Evolutionary conservation across 2,329 filamentous ascomycete genomes (phyloP).

Genomic region (Uncinocarpus reesii): DNA sequence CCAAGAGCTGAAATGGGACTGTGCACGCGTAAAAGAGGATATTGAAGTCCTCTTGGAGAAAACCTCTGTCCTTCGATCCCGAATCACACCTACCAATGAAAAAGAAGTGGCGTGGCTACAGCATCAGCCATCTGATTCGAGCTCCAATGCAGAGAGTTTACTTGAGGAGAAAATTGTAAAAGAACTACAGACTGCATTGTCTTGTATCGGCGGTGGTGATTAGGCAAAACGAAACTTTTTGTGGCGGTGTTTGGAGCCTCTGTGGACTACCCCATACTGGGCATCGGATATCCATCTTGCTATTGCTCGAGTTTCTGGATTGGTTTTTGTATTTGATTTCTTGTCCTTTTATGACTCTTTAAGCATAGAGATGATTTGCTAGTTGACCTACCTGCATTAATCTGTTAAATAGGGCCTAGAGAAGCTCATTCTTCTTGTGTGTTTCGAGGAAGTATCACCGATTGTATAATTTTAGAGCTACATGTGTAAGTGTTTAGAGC

Average conservation of each 20-base stretch:
- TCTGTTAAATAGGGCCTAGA: no score
- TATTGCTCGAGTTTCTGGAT: background rate
- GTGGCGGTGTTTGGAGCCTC: conserved; percentile 4
- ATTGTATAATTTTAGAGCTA: no score
- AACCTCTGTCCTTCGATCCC: conserved; percentile 57
- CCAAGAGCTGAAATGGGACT: conserved; percentile 64
- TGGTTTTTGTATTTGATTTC: background rate
- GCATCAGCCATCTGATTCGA: conserved; percentile 33
- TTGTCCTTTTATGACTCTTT: background rate
- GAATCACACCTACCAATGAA: conserved; percentile 61
- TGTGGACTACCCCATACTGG: background rate
- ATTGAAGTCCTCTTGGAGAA: conserved; percentile 70
- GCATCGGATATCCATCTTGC: background rate
- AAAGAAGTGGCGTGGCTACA: conserved; percentile 56
- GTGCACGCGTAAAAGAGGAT: conserved; percentile 61
- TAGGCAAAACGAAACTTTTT: background rate
- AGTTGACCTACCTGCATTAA: no score
- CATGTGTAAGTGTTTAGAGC: no score
- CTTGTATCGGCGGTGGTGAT: conserved; percentile 31
- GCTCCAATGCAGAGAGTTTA: conserved; percentile 47
- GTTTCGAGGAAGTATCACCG: no score
- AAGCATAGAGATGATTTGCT: no score
- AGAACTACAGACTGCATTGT: conserved; percentile 51
- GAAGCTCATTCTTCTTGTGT: no score
- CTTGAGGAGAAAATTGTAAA: conserved; percentile 66